A percentile compares a stretch with the other conserved stretches of the same genome.
Conservation (phyloP, 2,329 filamentous ascomycete genomes). For the Colletotrichum eleusines region DNA sequence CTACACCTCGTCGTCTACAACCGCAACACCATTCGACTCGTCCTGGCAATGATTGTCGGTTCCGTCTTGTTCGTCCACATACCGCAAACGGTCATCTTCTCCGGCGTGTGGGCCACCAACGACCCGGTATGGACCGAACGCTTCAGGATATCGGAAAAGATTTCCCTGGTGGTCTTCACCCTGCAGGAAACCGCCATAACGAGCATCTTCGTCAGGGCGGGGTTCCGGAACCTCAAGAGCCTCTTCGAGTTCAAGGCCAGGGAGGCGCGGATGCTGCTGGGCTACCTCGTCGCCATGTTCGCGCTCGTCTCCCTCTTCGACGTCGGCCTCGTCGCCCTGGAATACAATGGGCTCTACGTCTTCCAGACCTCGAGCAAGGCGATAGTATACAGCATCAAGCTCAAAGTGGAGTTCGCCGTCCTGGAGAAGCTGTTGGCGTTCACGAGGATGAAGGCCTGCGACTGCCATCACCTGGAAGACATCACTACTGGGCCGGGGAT, state of each 20-base stretch:
- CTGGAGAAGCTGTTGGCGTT: constrained; percentile 52
- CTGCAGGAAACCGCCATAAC: constrained; percentile 67
- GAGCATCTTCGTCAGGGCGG: constrained; percentile 53
- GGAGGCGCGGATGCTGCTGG: constrained; percentile 47
- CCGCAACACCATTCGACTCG: constrained; percentile 22
- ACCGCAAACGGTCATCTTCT: constrained; percentile 64
- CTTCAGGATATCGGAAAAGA: constrained; percentile 64
- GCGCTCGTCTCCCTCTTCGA: constrained; percentile 56
- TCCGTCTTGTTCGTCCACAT: constrained; percentile 61
- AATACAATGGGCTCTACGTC: constrained; percentile 53
- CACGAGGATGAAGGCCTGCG: constrained; percentile 23
- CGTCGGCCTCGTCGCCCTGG: constrained; percentile 51
- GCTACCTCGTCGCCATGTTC: constrained; percentile 55
- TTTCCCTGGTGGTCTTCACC: constrained; percentile 68
- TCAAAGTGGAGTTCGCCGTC: constrained; percentile 62
- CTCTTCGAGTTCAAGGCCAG: constrained; percentile 36
- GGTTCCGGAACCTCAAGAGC: constrained; percentile 43
- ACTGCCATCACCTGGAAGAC: constrained; percentile 19
- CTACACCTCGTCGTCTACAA: constrained; percentile 65
- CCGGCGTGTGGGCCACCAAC: constrained; percentile 57
- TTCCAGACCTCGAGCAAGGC: constrained; percentile 41
- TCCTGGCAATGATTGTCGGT: constrained; percentile 65
- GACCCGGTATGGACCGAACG: constrained; percentile 44
- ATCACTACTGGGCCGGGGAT: not conserved
- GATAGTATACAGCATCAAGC: constrained; percentile 38